Conservation (phyloP, 495 filamentous ascomycete species). For the Aspergillus saccharolyticus region DNA sequence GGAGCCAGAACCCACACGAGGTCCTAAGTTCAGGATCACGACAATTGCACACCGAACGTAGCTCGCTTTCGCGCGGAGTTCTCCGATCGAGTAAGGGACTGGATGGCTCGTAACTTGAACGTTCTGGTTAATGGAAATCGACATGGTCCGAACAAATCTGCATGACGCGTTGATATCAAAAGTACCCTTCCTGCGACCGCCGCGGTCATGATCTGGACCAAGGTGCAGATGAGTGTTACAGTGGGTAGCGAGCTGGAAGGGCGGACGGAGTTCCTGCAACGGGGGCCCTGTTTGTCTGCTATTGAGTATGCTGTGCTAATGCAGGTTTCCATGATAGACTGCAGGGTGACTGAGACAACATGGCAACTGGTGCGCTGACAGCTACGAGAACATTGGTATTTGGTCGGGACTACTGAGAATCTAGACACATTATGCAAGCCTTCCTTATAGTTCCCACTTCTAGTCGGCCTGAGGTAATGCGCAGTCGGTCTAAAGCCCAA, state of each 20-base stretch:
- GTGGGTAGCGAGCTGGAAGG: background rate
- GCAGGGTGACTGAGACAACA: background rate
- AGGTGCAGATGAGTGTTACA: background rate
- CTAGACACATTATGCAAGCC: background rate
- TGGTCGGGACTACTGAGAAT: background rate
- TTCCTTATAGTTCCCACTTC: background rate
- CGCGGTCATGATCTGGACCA: background rate
- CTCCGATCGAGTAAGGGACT: background rate
- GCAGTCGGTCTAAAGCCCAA: background rate
- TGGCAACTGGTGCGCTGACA: background rate
- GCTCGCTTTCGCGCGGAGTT: background rate
- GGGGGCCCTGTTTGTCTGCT: background rate
- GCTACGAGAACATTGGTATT: background rate
- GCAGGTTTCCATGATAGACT: background rate
- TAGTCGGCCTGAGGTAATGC: background rate
- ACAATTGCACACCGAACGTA: background rate
- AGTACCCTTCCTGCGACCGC: background rate
- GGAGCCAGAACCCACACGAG: background rate
- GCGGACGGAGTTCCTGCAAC: background rate
- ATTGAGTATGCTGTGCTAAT: background rate
- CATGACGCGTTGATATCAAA: background rate
- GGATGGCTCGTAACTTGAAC: background rate
- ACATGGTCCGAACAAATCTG: background rate
- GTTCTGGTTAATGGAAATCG: background rate
- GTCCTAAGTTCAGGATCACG: background rate